Evolutionary conservation across 305 asterid genomes (phyloP).

Genomic region (Plantago coronopus): DNA sequence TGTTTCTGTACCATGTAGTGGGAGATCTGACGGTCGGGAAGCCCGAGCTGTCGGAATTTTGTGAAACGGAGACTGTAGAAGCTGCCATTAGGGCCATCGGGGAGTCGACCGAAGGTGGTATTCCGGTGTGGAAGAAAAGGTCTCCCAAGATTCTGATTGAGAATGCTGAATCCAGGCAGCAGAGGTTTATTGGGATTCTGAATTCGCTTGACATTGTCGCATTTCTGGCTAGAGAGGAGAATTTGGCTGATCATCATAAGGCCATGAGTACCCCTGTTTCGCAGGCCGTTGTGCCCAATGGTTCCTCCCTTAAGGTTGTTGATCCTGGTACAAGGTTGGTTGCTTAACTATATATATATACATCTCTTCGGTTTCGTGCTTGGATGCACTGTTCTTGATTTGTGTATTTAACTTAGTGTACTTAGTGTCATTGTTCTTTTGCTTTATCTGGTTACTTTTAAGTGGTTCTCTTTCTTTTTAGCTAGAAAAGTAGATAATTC

Average conservation of each 20-base stretch:
- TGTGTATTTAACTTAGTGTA: not conserved
- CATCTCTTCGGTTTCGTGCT: not conserved
- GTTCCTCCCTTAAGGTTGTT: constrained; percentile 69
- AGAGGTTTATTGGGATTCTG: constrained; percentile 85
- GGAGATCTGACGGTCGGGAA: constrained; percentile 99
- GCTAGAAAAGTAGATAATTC: too few species aligned
- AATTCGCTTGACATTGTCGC: constrained; percentile 83
- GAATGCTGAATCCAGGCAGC: constrained; percentile 67
- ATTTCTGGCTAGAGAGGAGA: constrained; percentile 69
- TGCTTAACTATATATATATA: not conserved
- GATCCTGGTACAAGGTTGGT: constrained; percentile 92
- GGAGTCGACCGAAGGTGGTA: constrained; percentile 84
- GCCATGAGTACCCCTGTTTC: constrained; percentile 86
- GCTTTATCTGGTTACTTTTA: too few species aligned
- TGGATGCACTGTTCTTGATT: not conserved
- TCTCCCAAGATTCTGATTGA: constrained; percentile 49
- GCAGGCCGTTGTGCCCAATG: constrained; percentile 56
- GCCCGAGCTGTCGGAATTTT: constrained; percentile 84
- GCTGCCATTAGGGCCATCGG: constrained; percentile 81
- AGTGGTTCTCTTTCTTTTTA: too few species aligned
- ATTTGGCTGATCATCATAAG: constrained; percentile 59
- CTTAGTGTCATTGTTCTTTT: not conserved
- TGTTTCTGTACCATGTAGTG: constrained; percentile 91
- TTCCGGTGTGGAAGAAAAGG: constrained; percentile 85
- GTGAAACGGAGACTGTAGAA: constrained; percentile 74